Conservation (phyloP, 164 flowering plant genomes). For the Echeveria elegans region DNA sequence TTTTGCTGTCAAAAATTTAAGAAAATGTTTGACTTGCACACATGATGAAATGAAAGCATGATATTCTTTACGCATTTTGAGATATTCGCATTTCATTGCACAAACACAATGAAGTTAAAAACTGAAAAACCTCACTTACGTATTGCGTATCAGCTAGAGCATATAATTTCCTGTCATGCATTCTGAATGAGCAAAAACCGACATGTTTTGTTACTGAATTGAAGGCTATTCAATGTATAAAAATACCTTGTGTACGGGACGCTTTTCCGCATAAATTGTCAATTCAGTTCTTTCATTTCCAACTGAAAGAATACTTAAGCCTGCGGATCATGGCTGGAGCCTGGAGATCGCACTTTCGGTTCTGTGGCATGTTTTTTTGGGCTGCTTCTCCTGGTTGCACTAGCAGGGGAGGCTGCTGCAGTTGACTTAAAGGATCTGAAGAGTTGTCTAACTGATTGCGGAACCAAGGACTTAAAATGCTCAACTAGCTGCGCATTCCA, state of each 20-base stretch:
- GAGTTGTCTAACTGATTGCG: neutral
- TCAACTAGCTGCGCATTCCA: neutral
- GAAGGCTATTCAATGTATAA: neutral
- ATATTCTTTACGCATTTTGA: neutral
- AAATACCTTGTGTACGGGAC: neutral
- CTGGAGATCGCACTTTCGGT: neutral
- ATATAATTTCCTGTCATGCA: neutral
- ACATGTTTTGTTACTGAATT: neutral
- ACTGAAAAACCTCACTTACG: neutral
- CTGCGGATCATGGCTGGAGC: neutral
- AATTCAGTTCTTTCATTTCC: neutral
- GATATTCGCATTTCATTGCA: neutral
- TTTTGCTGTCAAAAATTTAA: neutral
- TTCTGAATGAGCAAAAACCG: neutral
- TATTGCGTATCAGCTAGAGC: neutral
- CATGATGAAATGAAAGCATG: neutral
- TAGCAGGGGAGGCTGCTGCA: neutral
- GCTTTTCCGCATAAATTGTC: neutral
- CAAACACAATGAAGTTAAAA: neutral
- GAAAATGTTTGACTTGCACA: neutral
- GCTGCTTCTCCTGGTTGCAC: neutral
- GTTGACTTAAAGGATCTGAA: neutral
- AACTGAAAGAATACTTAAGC: neutral
- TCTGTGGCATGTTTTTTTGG: neutral
- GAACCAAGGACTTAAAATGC: neutral